phyloP scores from a whole-genome alignment of 805 yeast genomes.

The Yamadazyma philogaea region DNA sequence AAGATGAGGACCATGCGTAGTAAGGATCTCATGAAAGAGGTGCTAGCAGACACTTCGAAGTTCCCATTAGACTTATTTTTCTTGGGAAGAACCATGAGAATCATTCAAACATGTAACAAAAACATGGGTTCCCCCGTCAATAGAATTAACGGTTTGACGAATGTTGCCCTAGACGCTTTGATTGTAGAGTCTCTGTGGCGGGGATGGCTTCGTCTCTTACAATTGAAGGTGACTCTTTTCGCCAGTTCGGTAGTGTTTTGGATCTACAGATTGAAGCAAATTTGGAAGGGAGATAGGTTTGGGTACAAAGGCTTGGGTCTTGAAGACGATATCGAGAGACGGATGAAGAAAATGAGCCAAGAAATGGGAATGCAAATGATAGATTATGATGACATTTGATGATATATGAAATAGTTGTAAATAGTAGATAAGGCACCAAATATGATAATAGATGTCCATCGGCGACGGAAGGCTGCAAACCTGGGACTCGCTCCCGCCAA shows the following conservation, averaged over 20 bases:
- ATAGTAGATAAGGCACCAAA: background rate
- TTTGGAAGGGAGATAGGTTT: conserved; percentile 28
- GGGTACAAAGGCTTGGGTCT: conserved; percentile 34
- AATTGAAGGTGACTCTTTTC: conserved; percentile 22
- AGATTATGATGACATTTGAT: conserved; percentile 1
- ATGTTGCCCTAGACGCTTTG: conserved; percentile 44
- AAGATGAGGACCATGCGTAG: conserved; percentile 12
- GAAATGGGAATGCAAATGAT: conserved; percentile 37
- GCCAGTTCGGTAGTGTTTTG: conserved; percentile 32
- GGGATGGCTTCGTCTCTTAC: conserved; percentile 12
- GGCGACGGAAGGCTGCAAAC: background rate
- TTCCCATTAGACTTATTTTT: conserved; percentile 68
- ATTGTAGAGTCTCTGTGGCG: conserved; percentile 12
- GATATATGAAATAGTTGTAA: background rate
- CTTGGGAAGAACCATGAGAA: conserved; percentile 67
- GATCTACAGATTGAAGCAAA: conserved; percentile 30
- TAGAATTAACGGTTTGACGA: conserved; percentile 59
- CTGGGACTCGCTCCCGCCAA: background rate
- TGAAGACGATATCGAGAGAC: conserved; percentile 46
- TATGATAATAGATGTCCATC: too few species aligned
- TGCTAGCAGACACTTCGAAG: conserved; percentile 59
- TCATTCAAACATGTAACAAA: conserved; percentile 68
- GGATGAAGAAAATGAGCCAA: conserved; percentile 41
- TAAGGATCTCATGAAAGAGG: conserved; percentile 48
- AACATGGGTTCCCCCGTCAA: conserved; percentile 71